Conservation (phyloP, 148 eudicot genomes). For the Polygonum aviculare region DNA sequence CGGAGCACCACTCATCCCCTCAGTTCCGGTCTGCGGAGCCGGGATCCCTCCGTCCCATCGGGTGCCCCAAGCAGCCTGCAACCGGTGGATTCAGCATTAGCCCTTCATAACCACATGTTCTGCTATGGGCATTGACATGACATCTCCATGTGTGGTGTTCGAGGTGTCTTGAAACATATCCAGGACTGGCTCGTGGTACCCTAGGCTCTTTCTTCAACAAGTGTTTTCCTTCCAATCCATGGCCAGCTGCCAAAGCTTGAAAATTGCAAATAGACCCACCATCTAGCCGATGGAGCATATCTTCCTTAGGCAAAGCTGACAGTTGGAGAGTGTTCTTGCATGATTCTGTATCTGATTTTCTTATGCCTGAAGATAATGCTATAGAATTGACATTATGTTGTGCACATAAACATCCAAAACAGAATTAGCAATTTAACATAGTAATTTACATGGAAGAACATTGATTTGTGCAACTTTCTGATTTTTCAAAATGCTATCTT, state of each 20-base stretch:
- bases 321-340: constrained; percentile 22
- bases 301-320: constrained; percentile 29
- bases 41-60: no score
- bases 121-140: constrained; percentile 22
- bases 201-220: constrained; percentile 39
- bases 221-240: constrained; percentile 38
- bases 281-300: constrained; percentile 21
- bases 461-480: not conserved
- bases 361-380: constrained; percentile 36
- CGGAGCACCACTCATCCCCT: no score
- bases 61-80: no score
- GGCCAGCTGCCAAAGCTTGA: constrained; percentile 22
- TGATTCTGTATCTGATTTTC: constrained; percentile 32
- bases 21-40: no score
- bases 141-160: constrained; percentile 41
- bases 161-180: constrained; percentile 45
- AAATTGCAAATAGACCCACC: constrained; percentile 27
- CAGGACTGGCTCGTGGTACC: constrained; percentile 36
- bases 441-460: not conserved
- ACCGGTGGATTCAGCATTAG: no score
- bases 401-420: not conserved
- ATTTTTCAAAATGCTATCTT: not conserved
- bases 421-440: not conserved
- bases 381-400: constrained; percentile 19
- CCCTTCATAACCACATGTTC: constrained; percentile 38